Conservation (phyloP, 1,139 yeast species). For the Lodderomyces metapsilosis region DNA sequence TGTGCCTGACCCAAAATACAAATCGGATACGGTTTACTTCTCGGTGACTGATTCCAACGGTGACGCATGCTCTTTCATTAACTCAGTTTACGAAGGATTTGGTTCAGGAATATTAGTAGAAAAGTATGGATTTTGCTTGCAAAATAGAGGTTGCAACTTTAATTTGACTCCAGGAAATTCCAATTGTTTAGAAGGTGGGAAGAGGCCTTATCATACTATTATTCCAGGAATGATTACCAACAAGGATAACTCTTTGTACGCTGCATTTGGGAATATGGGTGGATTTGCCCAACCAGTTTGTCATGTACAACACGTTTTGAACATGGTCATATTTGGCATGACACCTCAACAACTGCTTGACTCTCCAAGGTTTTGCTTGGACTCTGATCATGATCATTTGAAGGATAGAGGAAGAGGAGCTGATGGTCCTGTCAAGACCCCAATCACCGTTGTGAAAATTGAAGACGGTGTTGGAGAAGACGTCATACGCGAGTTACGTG, state of each 20-base stretch:
- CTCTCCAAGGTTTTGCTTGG: slow-evolving; percentile 69
- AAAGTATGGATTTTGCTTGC: slow-evolving; percentile 68
- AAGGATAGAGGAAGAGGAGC: slow-evolving; percentile 60
- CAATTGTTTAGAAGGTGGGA: slow-evolving; percentile 65
- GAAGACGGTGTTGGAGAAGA: slow-evolving; percentile 61
- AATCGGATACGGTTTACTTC: slow-evolving; percentile 77
- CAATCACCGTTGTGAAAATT: slow-evolving; percentile 56
- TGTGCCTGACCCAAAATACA: slow-evolving; percentile 61
- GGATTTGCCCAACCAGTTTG: slow-evolving; percentile 89
- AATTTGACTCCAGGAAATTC: slow-evolving; percentile 56
- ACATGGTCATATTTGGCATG: slow-evolving; percentile 60
- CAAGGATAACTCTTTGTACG: slow-evolving; percentile 47
- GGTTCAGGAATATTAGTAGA: slow-evolving; percentile 73
- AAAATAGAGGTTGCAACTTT: slow-evolving; percentile 77
- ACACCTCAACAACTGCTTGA: slow-evolving; percentile 76
- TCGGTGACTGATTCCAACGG: slow-evolving; percentile 70
- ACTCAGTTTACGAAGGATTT: slow-evolving; percentile 69
- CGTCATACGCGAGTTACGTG: slow-evolving; percentile 42
- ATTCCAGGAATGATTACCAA: slow-evolving; percentile 72
- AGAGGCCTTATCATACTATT: slow-evolving; percentile 81
- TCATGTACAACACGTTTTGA: slow-evolving; percentile 74
- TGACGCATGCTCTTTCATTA: slow-evolving; percentile 80
- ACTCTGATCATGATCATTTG: slow-evolving; percentile 45
- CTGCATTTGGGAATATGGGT: slow-evolving; percentile 83
- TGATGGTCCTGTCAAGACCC: slow-evolving; percentile 64